A percentile compares a stretch with the other conserved stretches of the same genome.
Evolutionary conservation across 768 basidiomycete species (phyloP).

Genomic region (Boletus rubroflammeus): DNA sequence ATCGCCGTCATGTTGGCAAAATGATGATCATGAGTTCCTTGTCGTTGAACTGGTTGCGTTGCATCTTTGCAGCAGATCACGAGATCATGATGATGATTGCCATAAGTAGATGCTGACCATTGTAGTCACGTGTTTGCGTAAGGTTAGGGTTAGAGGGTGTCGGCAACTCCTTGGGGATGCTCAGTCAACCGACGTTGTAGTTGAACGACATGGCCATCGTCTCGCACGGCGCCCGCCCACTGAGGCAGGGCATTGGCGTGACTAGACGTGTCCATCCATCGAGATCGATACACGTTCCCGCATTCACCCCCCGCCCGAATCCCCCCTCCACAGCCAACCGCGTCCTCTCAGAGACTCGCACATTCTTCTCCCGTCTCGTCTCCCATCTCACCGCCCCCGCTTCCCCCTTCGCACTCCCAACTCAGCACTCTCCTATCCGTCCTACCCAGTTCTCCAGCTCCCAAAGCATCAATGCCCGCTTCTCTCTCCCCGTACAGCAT

Average conservation of each 20-base stretch:
- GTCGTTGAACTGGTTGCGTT: too few relatives aligned
- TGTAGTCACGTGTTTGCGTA: too few relatives aligned
- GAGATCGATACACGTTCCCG: slow-evolving; percentile 46
- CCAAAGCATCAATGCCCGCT: slow-evolving; percentile 46
- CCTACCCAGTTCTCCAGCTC: slow-evolving; percentile 19
- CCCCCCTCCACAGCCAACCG: slow-evolving; percentile 38
- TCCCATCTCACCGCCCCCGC: slow-evolving; percentile 58
- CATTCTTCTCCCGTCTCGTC: slow-evolving; percentile 53
- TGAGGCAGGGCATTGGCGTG: slow-evolving; percentile 23
- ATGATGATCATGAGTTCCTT: too few relatives aligned
- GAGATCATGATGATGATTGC: too few relatives aligned
- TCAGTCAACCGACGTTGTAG: slow-evolving; percentile 21
- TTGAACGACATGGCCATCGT: slow-evolving; percentile 20
- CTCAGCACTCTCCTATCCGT: slow-evolving; percentile 11
- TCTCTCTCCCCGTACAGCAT: slow-evolving; percentile 55
- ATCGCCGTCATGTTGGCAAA: too few relatives aligned
- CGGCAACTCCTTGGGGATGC: too few relatives aligned
- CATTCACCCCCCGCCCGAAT: slow-evolving; percentile 27
- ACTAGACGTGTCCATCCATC: slow-evolving; percentile 4
- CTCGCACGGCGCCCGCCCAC: slow-evolving; percentile 25
- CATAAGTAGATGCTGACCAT: too few relatives aligned
- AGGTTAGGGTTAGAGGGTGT: too few relatives aligned
- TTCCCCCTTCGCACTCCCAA: slow-evolving; percentile 16
- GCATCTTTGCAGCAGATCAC: too few relatives aligned
- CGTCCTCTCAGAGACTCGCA: slow-evolving; percentile 51